Base-by-base conservation (phyloP, 495 filamentous ascomycete species). In the Penicillium robsamsonii region DNA sequence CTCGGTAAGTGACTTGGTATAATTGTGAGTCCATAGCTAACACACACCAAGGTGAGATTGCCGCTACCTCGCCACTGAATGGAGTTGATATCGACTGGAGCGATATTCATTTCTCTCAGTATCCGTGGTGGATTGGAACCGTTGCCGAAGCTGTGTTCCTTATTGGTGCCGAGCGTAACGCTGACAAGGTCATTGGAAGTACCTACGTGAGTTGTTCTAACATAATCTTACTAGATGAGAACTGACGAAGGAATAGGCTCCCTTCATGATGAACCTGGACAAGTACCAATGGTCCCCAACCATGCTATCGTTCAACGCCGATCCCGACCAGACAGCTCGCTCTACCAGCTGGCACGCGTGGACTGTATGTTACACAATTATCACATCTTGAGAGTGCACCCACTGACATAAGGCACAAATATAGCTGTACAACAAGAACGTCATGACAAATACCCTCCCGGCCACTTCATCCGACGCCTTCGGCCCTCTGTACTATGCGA, bases 81-180 rank as follows among this genome's bases (percentile, higher is more conserved):
- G 62, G 65, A 12, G 52, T 44, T 11, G 66, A 61, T 3, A 62
- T 71, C n/a, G 52, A 71, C 63, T 67, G 66, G 62, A 55, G 59
- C 7, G 46, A 67, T 15, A 60, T 61, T 63, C 61, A 70, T 57
- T 70, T 68, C 51, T 65, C 67, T 17, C n/a, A 62, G 40, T 87
- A 86, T 78, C 79, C 63, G 76, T 85, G 57, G 76, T 73, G 66
- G 68, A 65, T 66, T 35, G 70, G 51, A 12, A 61, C 80, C 13
- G 79, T 88, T n/a, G 75, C 74, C 18, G 87, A 91, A 59, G 85
- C 84, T 4, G 81, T 90, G 40, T 88, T 81, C 59, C 73, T 87
- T 12, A 63, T 91, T 44, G 85, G 84, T 18, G 78, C 81, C 13
- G 87, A 90, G 70, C 77, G 85, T 11, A 89, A 89, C 61, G 73